phyloP scores from a whole-genome alignment of 2,329 filamentous ascomycete genomes.

The Fusarium coffeatum region DNA sequence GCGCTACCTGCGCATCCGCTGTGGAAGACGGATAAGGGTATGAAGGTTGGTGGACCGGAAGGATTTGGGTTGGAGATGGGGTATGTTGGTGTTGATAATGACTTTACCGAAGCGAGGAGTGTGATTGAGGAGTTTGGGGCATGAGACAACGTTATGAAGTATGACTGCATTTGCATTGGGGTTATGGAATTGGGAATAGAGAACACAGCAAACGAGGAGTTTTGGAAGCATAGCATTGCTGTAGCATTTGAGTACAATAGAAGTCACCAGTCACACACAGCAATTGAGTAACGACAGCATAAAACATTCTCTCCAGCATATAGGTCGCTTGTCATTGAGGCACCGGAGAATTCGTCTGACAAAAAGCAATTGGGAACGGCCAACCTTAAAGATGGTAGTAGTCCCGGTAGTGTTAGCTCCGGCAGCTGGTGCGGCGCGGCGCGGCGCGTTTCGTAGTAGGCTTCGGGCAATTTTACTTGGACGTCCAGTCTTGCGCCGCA shows the following conservation, averaged over 20 bases:
- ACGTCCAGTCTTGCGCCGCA: not conserved
- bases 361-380: not conserved
- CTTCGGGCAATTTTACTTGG: not conserved
- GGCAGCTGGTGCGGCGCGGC: not conserved
- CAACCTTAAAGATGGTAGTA: not conserved
- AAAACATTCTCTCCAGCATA: too few relatives aligned
- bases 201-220: not conserved
- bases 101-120: constrained; percentile 60
- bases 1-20: constrained; percentile 61
- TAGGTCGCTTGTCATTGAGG: not conserved
- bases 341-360: not conserved
- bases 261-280: too few relatives aligned
- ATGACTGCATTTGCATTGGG: constrained; percentile 5
- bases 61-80: constrained; percentile 50
- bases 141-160: constrained; percentile 1
- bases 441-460: not conserved
- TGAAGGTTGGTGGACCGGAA: constrained; percentile 51
- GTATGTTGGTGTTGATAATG: constrained; percentile 46
- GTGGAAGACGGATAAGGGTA: constrained; percentile 57
- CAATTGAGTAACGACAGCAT: too few relatives aligned
- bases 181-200: not conserved
- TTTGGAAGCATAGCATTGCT: not conserved
- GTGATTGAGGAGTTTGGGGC: constrained; percentile 62
- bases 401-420: not conserved
- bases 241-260: not conserved